A percentile compares a stretch with the other conserved stretches of the same genome.
Conservation (phyloP, 2,329 filamentous ascomycete genomes). For the Keithomyces neogunnii region DNA sequence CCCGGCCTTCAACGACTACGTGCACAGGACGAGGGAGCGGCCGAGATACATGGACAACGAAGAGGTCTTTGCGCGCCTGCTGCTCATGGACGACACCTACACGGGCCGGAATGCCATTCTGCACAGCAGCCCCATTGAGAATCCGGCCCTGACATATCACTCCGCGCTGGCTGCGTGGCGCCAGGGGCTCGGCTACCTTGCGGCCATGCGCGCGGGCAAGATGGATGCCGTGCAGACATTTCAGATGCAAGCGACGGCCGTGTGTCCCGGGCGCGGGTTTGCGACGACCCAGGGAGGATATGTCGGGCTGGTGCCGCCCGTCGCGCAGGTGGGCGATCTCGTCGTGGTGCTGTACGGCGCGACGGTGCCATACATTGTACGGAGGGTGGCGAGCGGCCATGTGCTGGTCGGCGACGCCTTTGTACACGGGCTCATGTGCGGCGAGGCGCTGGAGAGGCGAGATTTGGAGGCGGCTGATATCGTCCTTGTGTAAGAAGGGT, state of each 20-base stretch:
- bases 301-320: conserved; percentile 1
- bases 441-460: not conserved
- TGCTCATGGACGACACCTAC: conserved; percentile 1
- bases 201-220: not conserved
- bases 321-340: not conserved
- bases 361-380: not conserved
- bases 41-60: conserved; percentile 1
- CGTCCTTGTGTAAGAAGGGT: not conserved
- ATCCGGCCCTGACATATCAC: not conserved
- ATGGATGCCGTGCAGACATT: conserved; percentile 1
- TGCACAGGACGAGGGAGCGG: not conserved
- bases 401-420: not conserved
- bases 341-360: not conserved
- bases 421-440: not conserved
- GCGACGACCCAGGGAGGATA: not conserved
- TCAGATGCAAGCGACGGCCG: not conserved
- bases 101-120: not conserved
- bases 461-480: not conserved
- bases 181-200: not conserved
- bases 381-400: not conserved
- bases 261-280: not conserved
- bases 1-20: not conserved
- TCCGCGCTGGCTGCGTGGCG: not conserved
- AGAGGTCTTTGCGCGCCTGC: not conserved
- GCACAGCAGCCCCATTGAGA: not conserved